Evolutionary conservation across 768 basidiomycete species (phyloP).

Genomic region (Mycena floridula): DNA sequence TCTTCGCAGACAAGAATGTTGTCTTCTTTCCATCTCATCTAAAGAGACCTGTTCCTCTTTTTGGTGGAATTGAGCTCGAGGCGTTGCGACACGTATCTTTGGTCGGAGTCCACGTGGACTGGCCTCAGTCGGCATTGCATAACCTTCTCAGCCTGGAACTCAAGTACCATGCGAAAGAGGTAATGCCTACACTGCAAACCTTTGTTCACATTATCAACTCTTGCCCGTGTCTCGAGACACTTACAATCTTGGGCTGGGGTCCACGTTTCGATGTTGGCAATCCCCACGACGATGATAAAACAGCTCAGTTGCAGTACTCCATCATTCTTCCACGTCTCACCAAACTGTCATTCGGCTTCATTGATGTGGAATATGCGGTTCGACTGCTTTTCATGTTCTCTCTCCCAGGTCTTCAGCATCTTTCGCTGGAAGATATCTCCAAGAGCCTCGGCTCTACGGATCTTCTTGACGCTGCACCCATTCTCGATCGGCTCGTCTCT

Average conservation of each 20-base stretch:
- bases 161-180: conserved; percentile 49
- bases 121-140: conserved; percentile 33
- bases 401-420: conserved; percentile 28
- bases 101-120: conserved; percentile 54
- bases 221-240: conserved; percentile 34
- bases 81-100: conserved; percentile 37
- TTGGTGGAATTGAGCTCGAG: conserved; percentile 30
- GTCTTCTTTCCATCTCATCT: conserved; percentile 37
- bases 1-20: conserved; percentile 39
- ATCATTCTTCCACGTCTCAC: conserved; percentile 22
- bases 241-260: conserved; percentile 51
- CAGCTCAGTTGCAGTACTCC: background rate
- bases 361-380: conserved; percentile 32
- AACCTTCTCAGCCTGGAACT: conserved; percentile 43
- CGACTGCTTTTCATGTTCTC: conserved; percentile 30
- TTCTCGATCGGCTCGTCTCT: conserved; percentile 31
- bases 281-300: background rate
- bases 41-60: conserved; percentile 34
- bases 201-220: conserved; percentile 36
- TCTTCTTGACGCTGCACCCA: conserved; percentile 28
- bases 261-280: conserved; percentile 24
- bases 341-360: conserved; percentile 35
- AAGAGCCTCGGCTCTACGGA: conserved; percentile 27
- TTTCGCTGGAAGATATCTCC: conserved; percentile 43
- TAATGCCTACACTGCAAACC: conserved; percentile 45